phyloP scores from a whole-genome alignment of 1,139 yeast species.

The Ogataea hybrid region DNA sequence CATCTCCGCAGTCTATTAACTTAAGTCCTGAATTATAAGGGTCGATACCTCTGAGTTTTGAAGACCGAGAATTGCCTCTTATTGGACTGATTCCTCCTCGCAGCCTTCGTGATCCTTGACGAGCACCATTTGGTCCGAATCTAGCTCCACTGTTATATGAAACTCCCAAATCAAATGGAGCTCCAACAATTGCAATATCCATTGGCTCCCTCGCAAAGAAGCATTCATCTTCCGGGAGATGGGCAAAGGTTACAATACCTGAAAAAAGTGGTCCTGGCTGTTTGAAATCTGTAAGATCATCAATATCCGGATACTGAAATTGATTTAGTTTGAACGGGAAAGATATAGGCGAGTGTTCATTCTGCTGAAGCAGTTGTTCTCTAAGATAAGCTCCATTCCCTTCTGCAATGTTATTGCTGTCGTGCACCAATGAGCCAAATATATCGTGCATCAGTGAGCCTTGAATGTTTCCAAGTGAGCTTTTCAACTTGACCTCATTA shows the following conservation, averaged over 20 bases:
- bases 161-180: slow-evolving; percentile 52
- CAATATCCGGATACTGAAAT: slow-evolving; percentile 30
- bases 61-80: slow-evolving; percentile 32
- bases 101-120: slow-evolving; percentile 41
- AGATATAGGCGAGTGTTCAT: neutral
- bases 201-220: slow-evolving; percentile 31
- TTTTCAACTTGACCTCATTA: neutral
- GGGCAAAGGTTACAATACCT: slow-evolving; percentile 48
- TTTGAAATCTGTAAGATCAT: slow-evolving; percentile 31
- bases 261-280: slow-evolving; percentile 32
- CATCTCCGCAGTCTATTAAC: slow-evolving; percentile 56
- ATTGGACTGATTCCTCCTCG: slow-evolving; percentile 38
- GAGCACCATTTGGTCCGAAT: slow-evolving; percentile 48
- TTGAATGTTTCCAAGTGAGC: neutral
- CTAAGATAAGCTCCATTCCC: neutral
- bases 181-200: slow-evolving; percentile 51
- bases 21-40: slow-evolving; percentile 33
- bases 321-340: slow-evolving; percentile 19
- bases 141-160: slow-evolving; percentile 50
- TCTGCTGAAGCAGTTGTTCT: neutral
- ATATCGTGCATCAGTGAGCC: slow-evolving; percentile 31
- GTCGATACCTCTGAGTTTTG: slow-evolving; percentile 29
- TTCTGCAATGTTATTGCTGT: neutral
- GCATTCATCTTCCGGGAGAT: slow-evolving; percentile 40
- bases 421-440: slow-evolving; percentile 28